Evolutionary conservation across 768 basidiomycete species (phyloP), one percentile per base, ranked within the genome.

Genomic region (Cyclocybe cylindracea): DNA sequence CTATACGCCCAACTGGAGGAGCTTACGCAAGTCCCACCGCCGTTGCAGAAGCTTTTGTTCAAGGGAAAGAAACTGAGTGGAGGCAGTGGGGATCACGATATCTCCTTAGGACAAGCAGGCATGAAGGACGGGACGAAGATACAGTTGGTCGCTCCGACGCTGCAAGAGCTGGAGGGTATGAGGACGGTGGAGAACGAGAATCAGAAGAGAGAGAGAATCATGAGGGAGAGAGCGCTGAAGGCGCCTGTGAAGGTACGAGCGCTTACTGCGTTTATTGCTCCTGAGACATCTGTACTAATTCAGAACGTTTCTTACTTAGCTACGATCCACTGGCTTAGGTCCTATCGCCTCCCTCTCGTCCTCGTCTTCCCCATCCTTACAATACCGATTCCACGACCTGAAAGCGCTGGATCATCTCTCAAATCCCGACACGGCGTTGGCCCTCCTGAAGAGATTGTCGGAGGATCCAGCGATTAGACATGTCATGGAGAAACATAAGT

Each of bases 401-500:
- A 75, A 78, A 39, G 81, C 89, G 0, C 72, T 91, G 1, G 58
- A 71, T 1, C 82, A 90, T 54, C 77, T 91, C 6, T 87, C 89
- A 0, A 76, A 80, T 44, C 85, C 89, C 1, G 70, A 71, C 7
- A 70, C 77, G 7, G 88, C 88, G 0, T 69, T 73, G 10, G 71
- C 73, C 6, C 62, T 88, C 2, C 74, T 91, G 1, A 72, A 70
- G 9, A 81, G 77, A 44, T 73, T 91, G 2, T 74, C 89, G 7
- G 72, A 79, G n/a, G 89, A 92, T 59, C 82, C 84, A 4, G 87
- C 86, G 0, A 86, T 90, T 42, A 71, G 66, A 16, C 82, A 87
- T 62, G 64, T 91, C 50, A 90, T 91, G 89, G 78, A 77, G 55
- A 74, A 73, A 54, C 87, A 91, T 66, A 65, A 81, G 52, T 84